These are phyloP conservation scores for Ulmus americana DNA, from an alignment of 331 rosid species.

Conservation along the genomic window DNA sequence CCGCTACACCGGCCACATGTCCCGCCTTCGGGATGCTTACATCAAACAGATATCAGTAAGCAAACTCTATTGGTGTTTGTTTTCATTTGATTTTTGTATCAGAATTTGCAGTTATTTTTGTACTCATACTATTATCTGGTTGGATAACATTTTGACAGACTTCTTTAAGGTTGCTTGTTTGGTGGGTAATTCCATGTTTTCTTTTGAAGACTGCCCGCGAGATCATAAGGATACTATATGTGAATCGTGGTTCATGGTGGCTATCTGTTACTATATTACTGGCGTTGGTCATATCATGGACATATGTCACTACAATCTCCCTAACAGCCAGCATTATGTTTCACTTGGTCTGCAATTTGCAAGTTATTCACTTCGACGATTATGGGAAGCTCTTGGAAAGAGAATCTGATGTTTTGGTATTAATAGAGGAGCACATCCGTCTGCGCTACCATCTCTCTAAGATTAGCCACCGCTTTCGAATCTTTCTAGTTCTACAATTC, in stretches of 20 bases:
- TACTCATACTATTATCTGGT: slow-evolving; percentile 8
- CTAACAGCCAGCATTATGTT: slow-evolving; percentile 70
- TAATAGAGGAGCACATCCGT: slow-evolving; percentile 48
- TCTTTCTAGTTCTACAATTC: slow-evolving; percentile 66
- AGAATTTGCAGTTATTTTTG: not conserved
- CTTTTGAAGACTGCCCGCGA: slow-evolving; percentile 57
- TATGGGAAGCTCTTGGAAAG: slow-evolving; percentile 48
- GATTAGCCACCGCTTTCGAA: slow-evolving; percentile 79
- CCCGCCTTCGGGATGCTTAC: slow-evolving; percentile 44
- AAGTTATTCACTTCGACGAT: slow-evolving; percentile 70
- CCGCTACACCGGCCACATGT: slow-evolving; percentile 38
- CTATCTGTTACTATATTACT: slow-evolving; percentile 36
- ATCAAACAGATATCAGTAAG: slow-evolving; percentile 52
- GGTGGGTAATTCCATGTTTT: slow-evolving; percentile 58
- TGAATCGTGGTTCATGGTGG: slow-evolving; percentile 42
- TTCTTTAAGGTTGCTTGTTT: slow-evolving; percentile 51
- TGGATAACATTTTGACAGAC: slow-evolving; percentile 29
- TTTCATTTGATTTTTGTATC: not conserved
- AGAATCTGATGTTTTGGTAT: slow-evolving; percentile 33
- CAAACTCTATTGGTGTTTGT: not conserved
- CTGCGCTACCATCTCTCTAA: slow-evolving; percentile 70
- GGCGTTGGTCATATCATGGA: slow-evolving; percentile 57
- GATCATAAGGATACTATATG: slow-evolving; percentile 36
- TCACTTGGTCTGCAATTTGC: slow-evolving; percentile 81
- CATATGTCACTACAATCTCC: slow-evolving; percentile 61